phyloP scores from a whole-genome alignment of 768 basidiomycete species.

The Xerocomellus intermedius region DNA sequence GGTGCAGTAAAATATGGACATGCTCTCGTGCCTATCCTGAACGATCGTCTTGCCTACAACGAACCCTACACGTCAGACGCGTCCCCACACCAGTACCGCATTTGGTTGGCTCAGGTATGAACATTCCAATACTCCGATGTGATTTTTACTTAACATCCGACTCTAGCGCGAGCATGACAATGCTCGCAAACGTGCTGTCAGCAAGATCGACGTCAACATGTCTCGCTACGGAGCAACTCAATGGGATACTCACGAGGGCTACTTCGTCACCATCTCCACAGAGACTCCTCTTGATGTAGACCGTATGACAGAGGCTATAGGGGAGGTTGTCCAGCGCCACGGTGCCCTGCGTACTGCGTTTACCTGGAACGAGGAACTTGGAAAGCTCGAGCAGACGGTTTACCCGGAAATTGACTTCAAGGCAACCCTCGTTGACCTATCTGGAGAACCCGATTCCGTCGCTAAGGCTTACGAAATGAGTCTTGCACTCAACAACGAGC shows the following conservation, averaged over 20 bases:
- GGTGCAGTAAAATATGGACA: constrained; percentile 30
- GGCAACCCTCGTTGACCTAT: constrained; percentile 26
- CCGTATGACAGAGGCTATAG: constrained; percentile 26
- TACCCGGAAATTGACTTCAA: constrained; percentile 28
- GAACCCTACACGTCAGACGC: constrained; percentile 31
- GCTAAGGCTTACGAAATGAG: constrained; percentile 33
- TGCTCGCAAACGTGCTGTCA: constrained; percentile 27
- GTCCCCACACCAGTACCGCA: constrained; percentile 28
- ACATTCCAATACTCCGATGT: not conserved
- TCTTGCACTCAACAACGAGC: constrained; percentile 21
- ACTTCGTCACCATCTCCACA: constrained; percentile 16
- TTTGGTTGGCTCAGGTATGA: constrained; percentile 33
- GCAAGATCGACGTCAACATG: constrained; percentile 31
- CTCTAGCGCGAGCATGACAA: constrained; percentile 29
- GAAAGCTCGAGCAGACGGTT: constrained; percentile 31
- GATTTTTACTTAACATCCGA: not conserved
- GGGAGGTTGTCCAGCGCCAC: constrained; percentile 29
- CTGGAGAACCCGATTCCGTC: constrained; percentile 21
- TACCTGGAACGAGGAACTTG: constrained; percentile 30
- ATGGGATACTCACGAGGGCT: constrained; percentile 33
- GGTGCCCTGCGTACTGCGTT: constrained; percentile 31
- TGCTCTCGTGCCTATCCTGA: constrained; percentile 28
- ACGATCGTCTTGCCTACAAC: constrained; percentile 32
- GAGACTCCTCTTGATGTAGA: constrained; percentile 29
- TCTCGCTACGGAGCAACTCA: constrained; percentile 34